Evolutionary conservation across 2,329 filamentous ascomycete genomes (phyloP).

Genomic region (Annulohypoxylon truncatum): DNA sequence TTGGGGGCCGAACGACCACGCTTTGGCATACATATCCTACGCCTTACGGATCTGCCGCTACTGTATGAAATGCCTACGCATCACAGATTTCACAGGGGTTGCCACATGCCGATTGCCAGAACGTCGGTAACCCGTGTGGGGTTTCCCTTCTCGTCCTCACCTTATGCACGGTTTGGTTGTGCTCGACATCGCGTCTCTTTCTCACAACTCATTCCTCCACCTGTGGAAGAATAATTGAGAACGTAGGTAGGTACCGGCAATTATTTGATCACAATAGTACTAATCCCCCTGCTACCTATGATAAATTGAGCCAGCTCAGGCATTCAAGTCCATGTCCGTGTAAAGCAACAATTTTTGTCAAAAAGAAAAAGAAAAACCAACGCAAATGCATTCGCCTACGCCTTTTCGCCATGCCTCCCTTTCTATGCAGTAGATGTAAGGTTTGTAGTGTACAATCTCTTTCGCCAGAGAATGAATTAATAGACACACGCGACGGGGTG

Average conservation of each 20-base stretch:
- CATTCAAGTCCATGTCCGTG: neutral
- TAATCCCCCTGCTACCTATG: neutral
- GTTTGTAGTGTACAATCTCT: conserved; percentile 25
- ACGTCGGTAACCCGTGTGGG: conserved; percentile 34
- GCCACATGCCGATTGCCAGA: conserved; percentile 26
- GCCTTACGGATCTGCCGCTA: conserved; percentile 36
- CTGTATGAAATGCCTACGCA: conserved; percentile 32
- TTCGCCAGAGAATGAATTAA: conserved; percentile 2
- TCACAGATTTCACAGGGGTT: conserved; percentile 29
- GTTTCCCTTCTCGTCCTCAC: conserved; percentile 6
- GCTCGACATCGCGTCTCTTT: neutral
- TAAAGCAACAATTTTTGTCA: neutral
- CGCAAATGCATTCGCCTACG: conserved; percentile 15
- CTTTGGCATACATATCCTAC: neutral
- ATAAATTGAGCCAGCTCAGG: neutral
- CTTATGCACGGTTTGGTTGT: conserved; percentile 1
- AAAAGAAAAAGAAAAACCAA: neutral
- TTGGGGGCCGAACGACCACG: conserved; percentile 23
- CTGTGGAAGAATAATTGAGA: neutral
- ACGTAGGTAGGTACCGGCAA: neutral
- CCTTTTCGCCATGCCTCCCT: conserved; percentile 11
- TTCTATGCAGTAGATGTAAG: conserved; percentile 21
- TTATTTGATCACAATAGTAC: neutral
- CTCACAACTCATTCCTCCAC: neutral
- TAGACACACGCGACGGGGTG: conserved; percentile 21